Percentiles rank a stretch among this genome's conserved stretches.
Conservation (phyloP, 2,329 filamentous ascomycete species). For the Xylariaceae sp. region DNA sequence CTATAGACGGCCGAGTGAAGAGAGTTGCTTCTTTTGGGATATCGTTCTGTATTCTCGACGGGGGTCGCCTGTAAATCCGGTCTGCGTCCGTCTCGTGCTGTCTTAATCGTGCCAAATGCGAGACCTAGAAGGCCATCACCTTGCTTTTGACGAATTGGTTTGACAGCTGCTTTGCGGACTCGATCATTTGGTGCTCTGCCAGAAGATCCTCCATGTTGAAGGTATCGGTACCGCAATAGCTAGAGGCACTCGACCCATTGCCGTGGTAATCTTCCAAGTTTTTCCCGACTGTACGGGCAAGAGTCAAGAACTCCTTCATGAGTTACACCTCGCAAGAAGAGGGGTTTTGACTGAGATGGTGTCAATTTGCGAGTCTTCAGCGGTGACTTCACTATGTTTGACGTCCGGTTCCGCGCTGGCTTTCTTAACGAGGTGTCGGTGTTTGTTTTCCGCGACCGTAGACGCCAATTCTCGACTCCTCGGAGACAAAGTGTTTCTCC, state of each 20-base stretch:
- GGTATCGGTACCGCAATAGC: constrained; percentile 58
- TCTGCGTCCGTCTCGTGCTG: constrained; percentile 39
- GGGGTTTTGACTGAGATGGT: constrained; percentile 34
- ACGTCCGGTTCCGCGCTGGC: constrained; percentile 29
- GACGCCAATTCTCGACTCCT: constrained; percentile 39
- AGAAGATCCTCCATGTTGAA: constrained; percentile 55
- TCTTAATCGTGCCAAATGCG: constrained; percentile 61
- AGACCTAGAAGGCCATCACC: constrained; percentile 64
- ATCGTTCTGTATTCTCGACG: constrained; percentile 54
- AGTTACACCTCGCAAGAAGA: neutral
- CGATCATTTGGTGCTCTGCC: constrained; percentile 58
- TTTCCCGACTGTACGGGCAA: constrained; percentile 47
- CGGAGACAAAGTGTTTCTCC: constrained; percentile 41
- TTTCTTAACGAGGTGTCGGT: constrained; percentile 46
- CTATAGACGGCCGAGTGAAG: constrained; percentile 62
- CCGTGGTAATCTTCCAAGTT: constrained; percentile 54
- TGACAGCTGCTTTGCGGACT: constrained; percentile 57
- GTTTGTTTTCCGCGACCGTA: constrained; percentile 44
- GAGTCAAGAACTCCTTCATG: neutral
- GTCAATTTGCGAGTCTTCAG: constrained; percentile 64
- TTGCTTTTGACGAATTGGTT: constrained; percentile 49
- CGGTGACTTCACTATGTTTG: constrained; percentile 46
- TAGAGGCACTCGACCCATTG: constrained; percentile 61
- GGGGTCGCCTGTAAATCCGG: constrained; percentile 54
- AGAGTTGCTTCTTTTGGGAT: constrained; percentile 48